Conservation (phyloP, 2,329 filamentous ascomycete genomes). For the Chaetomiaceae sp. region DNA sequence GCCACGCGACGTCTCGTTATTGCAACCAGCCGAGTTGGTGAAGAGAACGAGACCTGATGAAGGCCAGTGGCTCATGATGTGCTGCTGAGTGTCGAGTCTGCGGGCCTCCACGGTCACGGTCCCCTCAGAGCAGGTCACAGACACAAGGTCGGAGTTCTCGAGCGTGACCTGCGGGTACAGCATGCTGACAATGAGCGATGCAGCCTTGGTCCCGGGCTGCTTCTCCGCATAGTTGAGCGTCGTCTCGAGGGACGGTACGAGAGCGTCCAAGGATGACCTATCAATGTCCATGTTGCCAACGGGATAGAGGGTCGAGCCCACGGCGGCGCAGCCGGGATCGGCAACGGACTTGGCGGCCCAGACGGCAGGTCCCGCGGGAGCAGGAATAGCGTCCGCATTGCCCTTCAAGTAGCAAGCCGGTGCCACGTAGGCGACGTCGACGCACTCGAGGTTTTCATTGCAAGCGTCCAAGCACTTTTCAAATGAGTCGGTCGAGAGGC, state of each 20-base stretch:
- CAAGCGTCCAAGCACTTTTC: slow-evolving; percentile 3
- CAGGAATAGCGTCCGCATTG: too few species aligned
- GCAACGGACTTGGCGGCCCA: background rate
- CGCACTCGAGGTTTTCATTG: background rate
- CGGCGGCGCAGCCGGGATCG: background rate
- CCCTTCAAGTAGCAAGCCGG: slow-evolving; percentile 5
- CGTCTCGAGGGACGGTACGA: background rate
- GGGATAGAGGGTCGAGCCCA: background rate
- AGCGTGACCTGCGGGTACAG: background rate
- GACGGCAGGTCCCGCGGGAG: background rate
- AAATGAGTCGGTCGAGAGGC: background rate
- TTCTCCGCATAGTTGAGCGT: slow-evolving; percentile 2
- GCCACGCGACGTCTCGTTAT: background rate
- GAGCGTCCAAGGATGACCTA: background rate
- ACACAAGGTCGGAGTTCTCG: background rate
- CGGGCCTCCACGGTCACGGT: background rate
- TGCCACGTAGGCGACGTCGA: slow-evolving; percentile 2
- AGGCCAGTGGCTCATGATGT: background rate
- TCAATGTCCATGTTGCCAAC: slow-evolving; percentile 2
- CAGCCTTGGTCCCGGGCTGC: background rate
- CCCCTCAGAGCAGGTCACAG: background rate
- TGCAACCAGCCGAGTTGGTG: slow-evolving; percentile 1
- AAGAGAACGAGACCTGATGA: background rate
- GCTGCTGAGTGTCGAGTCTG: background rate
- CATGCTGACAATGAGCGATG: background rate